A percentile compares a stretch with the other conserved stretches of the same genome.
These are phyloP conservation scores for Epichloe coenophiala DNA, from an alignment of 2,329 filamentous ascomycete species.

Conservation along the genomic window DNA sequence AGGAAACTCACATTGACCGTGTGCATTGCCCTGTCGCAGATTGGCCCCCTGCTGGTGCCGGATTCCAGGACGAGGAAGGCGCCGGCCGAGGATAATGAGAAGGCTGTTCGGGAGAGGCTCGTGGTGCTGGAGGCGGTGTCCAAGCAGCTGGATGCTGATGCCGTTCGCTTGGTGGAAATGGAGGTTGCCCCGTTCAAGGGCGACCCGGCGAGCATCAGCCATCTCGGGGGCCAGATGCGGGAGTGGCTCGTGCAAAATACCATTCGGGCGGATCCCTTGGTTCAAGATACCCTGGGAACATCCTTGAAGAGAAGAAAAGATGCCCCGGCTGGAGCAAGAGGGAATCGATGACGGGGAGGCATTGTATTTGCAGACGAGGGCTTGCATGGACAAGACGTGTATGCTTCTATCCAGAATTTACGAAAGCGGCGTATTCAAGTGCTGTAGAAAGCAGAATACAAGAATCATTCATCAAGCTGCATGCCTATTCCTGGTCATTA, in stretches of 20 bases:
- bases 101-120: slow-evolving; percentile 46
- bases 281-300: slow-evolving; percentile 62
- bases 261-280: slow-evolving; percentile 65
- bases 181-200: slow-evolving; percentile 71
- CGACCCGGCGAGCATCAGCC: slow-evolving; percentile 50
- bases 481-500: too few relatives aligned
- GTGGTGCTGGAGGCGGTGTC: slow-evolving; percentile 50
- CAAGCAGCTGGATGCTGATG: slow-evolving; percentile 52
- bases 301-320: slow-evolving; percentile 50
- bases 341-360: slow-evolving; percentile 24
- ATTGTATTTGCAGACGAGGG: neutral
- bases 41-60: slow-evolving; percentile 52
- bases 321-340: slow-evolving; percentile 49
- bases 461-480: too few relatives aligned
- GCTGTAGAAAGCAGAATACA: too few relatives aligned
- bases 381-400: neutral
- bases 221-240: slow-evolving; percentile 54
- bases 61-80: slow-evolving; percentile 18
- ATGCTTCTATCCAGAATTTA: neutral
- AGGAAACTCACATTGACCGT: slow-evolving; percentile 65
- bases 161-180: slow-evolving; percentile 55
- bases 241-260: slow-evolving; percentile 84
- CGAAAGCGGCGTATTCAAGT: too few relatives aligned
- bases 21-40: slow-evolving; percentile 72
- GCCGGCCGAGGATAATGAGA: slow-evolving; percentile 26